A percentile compares a stretch with the other conserved stretches of the same genome.
These are phyloP conservation scores for Amphirosellinia nigrospora DNA, from an alignment of 495 filamentous ascomycete genomes.

Conservation along the genomic window DNA sequence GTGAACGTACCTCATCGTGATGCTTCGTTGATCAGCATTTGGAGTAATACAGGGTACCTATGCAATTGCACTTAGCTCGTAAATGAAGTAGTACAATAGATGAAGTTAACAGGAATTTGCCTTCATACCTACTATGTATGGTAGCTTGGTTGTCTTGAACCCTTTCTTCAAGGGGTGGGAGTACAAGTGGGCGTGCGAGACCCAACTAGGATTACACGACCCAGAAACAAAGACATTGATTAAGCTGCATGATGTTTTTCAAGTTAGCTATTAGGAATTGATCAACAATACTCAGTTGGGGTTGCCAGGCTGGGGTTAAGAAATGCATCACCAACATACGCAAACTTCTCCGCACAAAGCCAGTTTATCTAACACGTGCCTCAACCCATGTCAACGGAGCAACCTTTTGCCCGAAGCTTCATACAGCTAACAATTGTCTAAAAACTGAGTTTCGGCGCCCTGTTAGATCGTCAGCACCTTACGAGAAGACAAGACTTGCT, in stretches of 20 bases:
- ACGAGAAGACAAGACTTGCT: not conserved
- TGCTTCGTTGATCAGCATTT: too few species aligned
- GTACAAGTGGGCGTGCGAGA: not conserved
- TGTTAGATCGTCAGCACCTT: too few species aligned
- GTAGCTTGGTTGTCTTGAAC: not conserved
- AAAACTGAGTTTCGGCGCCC: not conserved
- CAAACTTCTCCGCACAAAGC: not conserved
- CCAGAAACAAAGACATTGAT: not conserved
- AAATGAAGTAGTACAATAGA: too few species aligned
- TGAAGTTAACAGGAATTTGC: too few species aligned
- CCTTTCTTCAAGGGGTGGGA: not conserved
- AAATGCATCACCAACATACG: not conserved
- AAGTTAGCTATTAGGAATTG: not conserved
- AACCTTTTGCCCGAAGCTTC: not conserved
- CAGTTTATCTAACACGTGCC: not conserved
- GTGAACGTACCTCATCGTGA: too few species aligned
- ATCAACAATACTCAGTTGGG: not conserved
- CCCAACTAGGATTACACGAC: not conserved
- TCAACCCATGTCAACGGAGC: not conserved
- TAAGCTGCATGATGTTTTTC: not conserved
- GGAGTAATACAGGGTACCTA: too few species aligned
- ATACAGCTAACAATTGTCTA: not conserved
- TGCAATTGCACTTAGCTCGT: too few species aligned
- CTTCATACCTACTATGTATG: too few species aligned
- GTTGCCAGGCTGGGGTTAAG: too few species aligned